These are phyloP conservation scores for Plasmodium inui DNA, from an alignment of 169 alveolate genomes.

Conservation along the genomic window DNA sequence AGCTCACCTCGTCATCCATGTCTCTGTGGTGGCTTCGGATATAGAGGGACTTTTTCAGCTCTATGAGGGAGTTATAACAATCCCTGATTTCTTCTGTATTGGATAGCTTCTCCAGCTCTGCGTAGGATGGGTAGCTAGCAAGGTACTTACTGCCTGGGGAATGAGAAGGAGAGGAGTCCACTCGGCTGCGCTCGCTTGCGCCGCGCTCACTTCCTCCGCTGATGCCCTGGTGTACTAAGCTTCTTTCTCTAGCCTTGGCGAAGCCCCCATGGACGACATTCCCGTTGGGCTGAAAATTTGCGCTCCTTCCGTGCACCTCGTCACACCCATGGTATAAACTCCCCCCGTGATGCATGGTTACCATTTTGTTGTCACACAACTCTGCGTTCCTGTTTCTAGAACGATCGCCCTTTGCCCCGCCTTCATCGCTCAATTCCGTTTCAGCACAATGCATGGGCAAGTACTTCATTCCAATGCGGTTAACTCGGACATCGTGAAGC, in stretches of 20 bases:
- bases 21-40: not conserved
- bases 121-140: not conserved
- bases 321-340: not conserved
- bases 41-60: constrained; percentile 28
- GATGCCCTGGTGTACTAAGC: too few relatives aligned
- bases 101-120: constrained; percentile 11
- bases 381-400: not conserved
- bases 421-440: not conserved
- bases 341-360: not conserved
- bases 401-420: not conserved
- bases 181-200: not conserved
- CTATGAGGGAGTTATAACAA: constrained; percentile 16
- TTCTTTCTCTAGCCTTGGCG: not conserved
- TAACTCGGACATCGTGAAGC: not conserved
- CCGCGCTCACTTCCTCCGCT: too few relatives aligned
- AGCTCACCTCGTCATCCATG: constrained; percentile 18
- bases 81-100: constrained; percentile 14
- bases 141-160: not conserved
- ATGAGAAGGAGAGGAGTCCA: not conserved
- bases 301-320: not conserved
- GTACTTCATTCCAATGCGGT: not conserved
- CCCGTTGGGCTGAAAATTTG: not conserved
- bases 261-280: not conserved
- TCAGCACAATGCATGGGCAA: not conserved
- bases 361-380: not conserved